phyloP scores from a whole-genome alignment of 305 asterid genomes.

The Petunia hybrid region DNA sequence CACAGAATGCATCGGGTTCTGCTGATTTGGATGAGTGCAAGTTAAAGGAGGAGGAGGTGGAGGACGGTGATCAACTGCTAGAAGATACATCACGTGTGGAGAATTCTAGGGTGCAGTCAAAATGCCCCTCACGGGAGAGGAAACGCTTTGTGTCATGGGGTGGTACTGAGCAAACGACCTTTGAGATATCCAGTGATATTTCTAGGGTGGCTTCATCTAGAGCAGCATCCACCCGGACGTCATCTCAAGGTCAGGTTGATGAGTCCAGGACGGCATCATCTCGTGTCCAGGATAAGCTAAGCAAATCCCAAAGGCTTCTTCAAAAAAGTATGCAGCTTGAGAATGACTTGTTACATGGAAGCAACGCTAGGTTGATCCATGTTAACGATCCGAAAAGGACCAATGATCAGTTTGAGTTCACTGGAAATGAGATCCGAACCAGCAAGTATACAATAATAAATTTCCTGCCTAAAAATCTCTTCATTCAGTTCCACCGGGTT shows the following conservation, averaged over 20 bases:
- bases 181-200: slow-evolving; percentile 62
- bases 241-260: slow-evolving; percentile 26
- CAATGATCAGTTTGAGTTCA: slow-evolving; percentile 65
- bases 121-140: slow-evolving; percentile 62
- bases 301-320: slow-evolving; percentile 61
- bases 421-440: slow-evolving; percentile 95
- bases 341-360: slow-evolving; percentile 59
- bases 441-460: slow-evolving; percentile 89
- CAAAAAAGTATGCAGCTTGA: slow-evolving; percentile 88
- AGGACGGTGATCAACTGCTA: slow-evolving; percentile 15
- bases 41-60: slow-evolving; percentile 30
- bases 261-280: slow-evolving; percentile 36
- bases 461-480: slow-evolving; percentile 93
- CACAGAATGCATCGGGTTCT: slow-evolving; percentile 28
- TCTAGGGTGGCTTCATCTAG: slow-evolving; percentile 47
- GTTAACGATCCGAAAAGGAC: slow-evolving; percentile 84
- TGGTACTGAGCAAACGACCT: slow-evolving; percentile 57
- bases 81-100: slow-evolving; percentile 24
- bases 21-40: slow-evolving; percentile 30
- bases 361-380: slow-evolving; percentile 74
- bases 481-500: slow-evolving; percentile 93
- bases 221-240: slow-evolving; percentile 35
- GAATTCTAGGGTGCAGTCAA: slow-evolving; percentile 33
- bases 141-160: slow-evolving; percentile 85
- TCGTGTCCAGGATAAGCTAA: slow-evolving; percentile 47